These are phyloP conservation scores for Rhizopogon vesiculosus DNA, from an alignment of 768 basidiomycete species.

Conservation along the genomic window DNA sequence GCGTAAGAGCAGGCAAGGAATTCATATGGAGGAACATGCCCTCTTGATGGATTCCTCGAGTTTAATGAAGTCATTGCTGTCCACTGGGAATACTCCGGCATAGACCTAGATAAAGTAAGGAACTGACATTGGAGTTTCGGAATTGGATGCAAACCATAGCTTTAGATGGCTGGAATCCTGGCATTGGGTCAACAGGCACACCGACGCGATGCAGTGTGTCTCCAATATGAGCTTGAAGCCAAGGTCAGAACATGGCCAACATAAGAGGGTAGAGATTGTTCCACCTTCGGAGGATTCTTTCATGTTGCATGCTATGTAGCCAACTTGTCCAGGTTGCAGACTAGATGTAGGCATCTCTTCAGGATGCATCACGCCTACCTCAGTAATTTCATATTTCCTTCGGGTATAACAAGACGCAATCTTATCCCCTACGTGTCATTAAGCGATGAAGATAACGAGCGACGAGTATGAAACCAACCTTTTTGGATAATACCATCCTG, in stretches of 20 bases:
- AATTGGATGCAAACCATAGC: slow-evolving; percentile 65
- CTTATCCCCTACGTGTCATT: slow-evolving; percentile 67
- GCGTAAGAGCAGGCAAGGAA: slow-evolving; percentile 3
- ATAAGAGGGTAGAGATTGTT: neutral
- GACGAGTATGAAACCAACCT: slow-evolving; percentile 39
- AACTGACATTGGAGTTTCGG: neutral
- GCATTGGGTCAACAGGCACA: slow-evolving; percentile 72
- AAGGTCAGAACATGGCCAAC: neutral
- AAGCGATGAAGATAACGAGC: neutral
- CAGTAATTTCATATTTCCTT: slow-evolving; percentile 85
- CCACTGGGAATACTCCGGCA: slow-evolving; percentile 92
- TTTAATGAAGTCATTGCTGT: slow-evolving; percentile 86
- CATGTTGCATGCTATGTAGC: slow-evolving; percentile 94
- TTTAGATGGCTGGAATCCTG: slow-evolving; percentile 88
- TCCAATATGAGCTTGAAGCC: slow-evolving; percentile 74
- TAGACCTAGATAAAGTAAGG: slow-evolving; percentile 58
- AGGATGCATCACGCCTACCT: slow-evolving; percentile 87
- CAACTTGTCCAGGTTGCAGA: slow-evolving; percentile 77
- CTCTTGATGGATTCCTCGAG: slow-evolving; percentile 94
- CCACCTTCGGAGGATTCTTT: slow-evolving; percentile 92
- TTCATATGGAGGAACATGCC: slow-evolving; percentile 38
- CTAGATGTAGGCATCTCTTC: slow-evolving; percentile 73
- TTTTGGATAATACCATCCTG: slow-evolving; percentile 77
- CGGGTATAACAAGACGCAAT: slow-evolving; percentile 80
- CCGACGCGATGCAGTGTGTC: slow-evolving; percentile 85